Evolutionary conservation across 805 yeast species (phyloP).

Genomic region (Cyberlindnera xylosilytica): DNA sequence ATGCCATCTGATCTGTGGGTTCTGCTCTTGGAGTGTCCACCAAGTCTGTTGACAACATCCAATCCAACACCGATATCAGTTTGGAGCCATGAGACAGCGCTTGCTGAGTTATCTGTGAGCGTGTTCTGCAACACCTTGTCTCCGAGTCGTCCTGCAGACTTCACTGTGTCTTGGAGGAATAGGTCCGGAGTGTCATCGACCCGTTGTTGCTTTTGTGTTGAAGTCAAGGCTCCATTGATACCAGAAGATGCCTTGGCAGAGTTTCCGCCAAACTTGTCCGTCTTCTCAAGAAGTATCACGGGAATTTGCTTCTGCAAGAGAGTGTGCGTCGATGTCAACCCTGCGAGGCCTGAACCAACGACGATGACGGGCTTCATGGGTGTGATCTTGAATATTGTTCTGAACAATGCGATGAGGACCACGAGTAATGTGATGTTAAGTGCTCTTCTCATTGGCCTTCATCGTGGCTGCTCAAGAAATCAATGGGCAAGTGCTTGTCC

Average conservation of each 20-base stretch:
- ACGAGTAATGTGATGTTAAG: neutral
- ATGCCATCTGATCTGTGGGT: slow-evolving; percentile 72
- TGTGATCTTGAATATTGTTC: neutral
- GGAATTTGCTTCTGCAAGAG: slow-evolving; percentile 39
- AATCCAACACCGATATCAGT: slow-evolving; percentile 58
- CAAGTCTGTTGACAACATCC: slow-evolving; percentile 67
- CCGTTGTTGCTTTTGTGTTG: slow-evolving; percentile 48
- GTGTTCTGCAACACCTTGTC: slow-evolving; percentile 55
- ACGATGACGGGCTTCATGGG: slow-evolving; percentile 35
- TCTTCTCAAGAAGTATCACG: slow-evolving; percentile 48
- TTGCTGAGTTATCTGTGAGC: slow-evolving; percentile 57
- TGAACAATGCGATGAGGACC: neutral
- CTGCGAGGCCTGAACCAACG: slow-evolving; percentile 83
- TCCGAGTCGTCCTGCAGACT: slow-evolving; percentile 62
- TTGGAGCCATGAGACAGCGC: slow-evolving; percentile 74
- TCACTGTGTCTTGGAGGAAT: slow-evolving; percentile 64
- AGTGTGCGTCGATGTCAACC: slow-evolving; percentile 64
- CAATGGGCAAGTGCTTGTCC: too few relatives aligned
- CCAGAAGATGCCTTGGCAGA: slow-evolving; percentile 63
- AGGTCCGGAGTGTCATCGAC: slow-evolving; percentile 55
- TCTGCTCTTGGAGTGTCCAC: slow-evolving; percentile 79
- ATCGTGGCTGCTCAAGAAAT: too few relatives aligned
- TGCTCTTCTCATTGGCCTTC: neutral
- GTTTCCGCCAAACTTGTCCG: slow-evolving; percentile 51
- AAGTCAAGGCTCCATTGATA: slow-evolving; percentile 67